Evolutionary conservation across 257 asterid genomes (phyloP), one percentile per base, ranked within the genome.

Genomic region (Ballota nigra): DNA sequence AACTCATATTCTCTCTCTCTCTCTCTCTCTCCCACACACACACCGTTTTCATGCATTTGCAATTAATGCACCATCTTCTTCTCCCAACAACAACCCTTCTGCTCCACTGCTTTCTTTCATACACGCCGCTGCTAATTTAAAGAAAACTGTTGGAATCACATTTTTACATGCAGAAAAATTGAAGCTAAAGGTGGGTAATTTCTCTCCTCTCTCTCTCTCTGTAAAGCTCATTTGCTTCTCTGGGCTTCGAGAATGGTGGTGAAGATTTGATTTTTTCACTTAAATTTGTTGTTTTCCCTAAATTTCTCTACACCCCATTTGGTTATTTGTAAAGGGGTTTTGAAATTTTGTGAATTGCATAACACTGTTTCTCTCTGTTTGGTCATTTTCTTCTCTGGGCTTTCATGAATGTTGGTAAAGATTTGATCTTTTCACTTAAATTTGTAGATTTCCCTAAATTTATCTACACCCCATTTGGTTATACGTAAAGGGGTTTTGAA

Each of bases 21-120:
- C 73, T 38, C 77, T 53, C 75, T 16, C 76, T n/a, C n/a, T n/a
- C n/a, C n/a, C n/a, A n/a, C 49, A n/a, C 36, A 71, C 83, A 47
- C 88, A 73, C 80, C 33, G 80, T 72, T 83, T 84, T 78, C 95
- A 80, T 86, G 95, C 89, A 83, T 80, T 77, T 67, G 79, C 87
- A 80, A 80, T 89, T 71, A 91, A 83, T 87, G 84, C 86, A 81
- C 83, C 71, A 41, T 80, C 81, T 51, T 78, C 83, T 26, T 18
- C 70, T n/a, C 74, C 63, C 81, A 78, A 60, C 85, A 57, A 36
- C 83, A 66, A 66, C 70, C 79, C 64, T 66, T 79, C 77, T 78
- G 75, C 82, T 76, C 78, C 82, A 65, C 71, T 62, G 73, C 79
- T 69, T 58, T 75, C 63, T 67, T 67, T 66, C 75, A 63, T 28